Conservation (phyloP, 2,329 filamentous ascomycete genomes). For the Biscogniauxia mediterranea region DNA sequence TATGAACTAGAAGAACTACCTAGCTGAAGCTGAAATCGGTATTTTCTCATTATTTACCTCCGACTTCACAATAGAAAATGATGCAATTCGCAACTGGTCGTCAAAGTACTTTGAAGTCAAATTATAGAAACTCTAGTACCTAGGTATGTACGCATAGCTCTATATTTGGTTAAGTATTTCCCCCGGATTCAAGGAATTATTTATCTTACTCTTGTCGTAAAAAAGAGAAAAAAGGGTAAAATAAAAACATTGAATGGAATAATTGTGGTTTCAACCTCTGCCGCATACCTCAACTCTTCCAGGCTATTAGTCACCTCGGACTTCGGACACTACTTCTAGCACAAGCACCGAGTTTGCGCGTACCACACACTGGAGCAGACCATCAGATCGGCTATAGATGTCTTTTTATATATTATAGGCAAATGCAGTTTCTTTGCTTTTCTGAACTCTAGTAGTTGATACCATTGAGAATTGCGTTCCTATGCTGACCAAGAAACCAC, state of each 20-base stretch:
- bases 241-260: too few relatives aligned
- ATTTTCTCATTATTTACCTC: not conserved
- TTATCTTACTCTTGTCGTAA: too few relatives aligned
- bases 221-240: too few relatives aligned
- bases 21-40: not conserved
- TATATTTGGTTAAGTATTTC: too few relatives aligned
- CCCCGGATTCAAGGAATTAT: too few relatives aligned
- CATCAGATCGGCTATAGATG: not conserved
- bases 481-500: too few relatives aligned
- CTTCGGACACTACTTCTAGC: not conserved
- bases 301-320: not conserved
- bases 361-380: not conserved
- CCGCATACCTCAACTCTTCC: not conserved
- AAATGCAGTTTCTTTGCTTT: not conserved
- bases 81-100: too few relatives aligned
- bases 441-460: too few relatives aligned
- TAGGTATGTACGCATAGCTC: too few relatives aligned
- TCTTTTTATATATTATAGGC: not conserved
- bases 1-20: not conserved
- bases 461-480: too few relatives aligned
- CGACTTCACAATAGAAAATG: not conserved
- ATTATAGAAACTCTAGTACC: too few relatives aligned
- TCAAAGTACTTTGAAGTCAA: too few relatives aligned
- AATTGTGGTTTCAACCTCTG: not conserved
- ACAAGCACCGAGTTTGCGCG: not conserved